These are phyloP conservation scores for Phylloporus scabripes DNA, from an alignment of 768 basidiomycete species.

Conservation along the genomic window DNA sequence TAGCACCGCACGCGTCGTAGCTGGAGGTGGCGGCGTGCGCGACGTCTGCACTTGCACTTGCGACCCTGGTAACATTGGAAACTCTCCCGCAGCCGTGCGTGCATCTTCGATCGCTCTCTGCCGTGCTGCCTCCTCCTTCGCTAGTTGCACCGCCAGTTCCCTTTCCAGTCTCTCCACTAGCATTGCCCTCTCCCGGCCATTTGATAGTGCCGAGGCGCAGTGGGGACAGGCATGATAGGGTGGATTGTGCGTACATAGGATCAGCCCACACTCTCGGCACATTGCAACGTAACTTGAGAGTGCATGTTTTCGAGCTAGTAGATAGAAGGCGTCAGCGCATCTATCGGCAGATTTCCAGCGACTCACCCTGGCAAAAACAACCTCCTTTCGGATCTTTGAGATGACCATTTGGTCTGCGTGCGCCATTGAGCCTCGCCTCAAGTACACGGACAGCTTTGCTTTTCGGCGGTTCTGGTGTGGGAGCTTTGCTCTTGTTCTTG, in stretches of 20 bases:
- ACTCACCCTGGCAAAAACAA: conserved; percentile 64
- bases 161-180: conserved; percentile 42
- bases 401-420: conserved; percentile 31
- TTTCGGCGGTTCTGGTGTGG: conserved; percentile 35
- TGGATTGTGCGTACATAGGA: conserved; percentile 54
- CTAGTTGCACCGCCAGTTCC: conserved; percentile 39
- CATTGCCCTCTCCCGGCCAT: conserved; percentile 25
- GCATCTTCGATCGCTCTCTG: conserved; percentile 45
- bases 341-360: not conserved
- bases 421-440: conserved; percentile 41
- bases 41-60: conserved; percentile 9
- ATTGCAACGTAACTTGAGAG: conserved; percentile 54
- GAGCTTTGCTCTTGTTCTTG: conserved; percentile 31
- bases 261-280: conserved; percentile 54
- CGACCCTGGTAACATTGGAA: conserved; percentile 44
- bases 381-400: conserved; percentile 55
- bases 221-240: conserved; percentile 53
- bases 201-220: conserved; percentile 40
- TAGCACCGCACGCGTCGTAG: conserved; percentile 51
- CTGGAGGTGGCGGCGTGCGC: conserved; percentile 20
- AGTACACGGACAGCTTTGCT: conserved; percentile 46
- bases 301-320: conserved; percentile 48
- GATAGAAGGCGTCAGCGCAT: not conserved
- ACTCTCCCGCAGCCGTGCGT: conserved; percentile 50
- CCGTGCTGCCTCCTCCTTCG: conserved; percentile 45